Conservation (phyloP, 2,329 filamentous ascomycete species). For the Fusarium illudens region DNA sequence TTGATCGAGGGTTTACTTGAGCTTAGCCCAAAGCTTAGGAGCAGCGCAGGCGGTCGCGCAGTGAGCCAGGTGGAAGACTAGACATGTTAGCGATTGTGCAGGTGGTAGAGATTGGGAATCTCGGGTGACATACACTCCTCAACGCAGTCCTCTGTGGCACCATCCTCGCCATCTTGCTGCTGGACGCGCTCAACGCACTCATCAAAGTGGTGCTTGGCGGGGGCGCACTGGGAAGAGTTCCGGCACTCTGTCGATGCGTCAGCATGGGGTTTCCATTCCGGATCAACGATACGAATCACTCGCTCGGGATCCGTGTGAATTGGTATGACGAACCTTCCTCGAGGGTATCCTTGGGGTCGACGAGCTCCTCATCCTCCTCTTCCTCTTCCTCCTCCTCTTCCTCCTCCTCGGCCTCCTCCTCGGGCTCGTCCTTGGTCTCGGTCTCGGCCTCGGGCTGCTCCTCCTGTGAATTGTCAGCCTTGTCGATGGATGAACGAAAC, state of each 20-base stretch:
- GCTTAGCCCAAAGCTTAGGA: conserved; percentile 90
- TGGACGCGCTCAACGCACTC: conserved; percentile 94
- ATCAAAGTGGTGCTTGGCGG: conserved; percentile 96
- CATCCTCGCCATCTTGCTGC: conserved; percentile 68
- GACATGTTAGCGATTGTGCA: conserved; percentile 23
- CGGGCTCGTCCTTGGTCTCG: conserved; percentile 46
- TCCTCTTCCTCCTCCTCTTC: conserved; percentile 61
- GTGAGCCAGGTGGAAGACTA: conserved; percentile 98
- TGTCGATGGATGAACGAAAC: not conserved
- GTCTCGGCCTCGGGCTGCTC: conserved; percentile 61
- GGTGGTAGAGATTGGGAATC: not conserved
- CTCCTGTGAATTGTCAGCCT: conserved; percentile 43
- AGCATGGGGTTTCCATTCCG: conserved; percentile 24
- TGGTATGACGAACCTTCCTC: conserved; percentile 81
- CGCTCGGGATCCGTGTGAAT: conserved; percentile 11
- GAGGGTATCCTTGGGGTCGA: conserved; percentile 86
- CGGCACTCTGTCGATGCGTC: conserved; percentile 75
- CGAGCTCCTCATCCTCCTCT: conserved; percentile 81
- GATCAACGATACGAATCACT: conserved; percentile 32
- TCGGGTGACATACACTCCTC: conserved; percentile 83
- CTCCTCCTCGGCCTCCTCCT: conserved; percentile 58
- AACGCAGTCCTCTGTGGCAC: conserved; percentile 90
- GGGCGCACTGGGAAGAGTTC: conserved; percentile 83
- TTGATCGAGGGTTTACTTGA: conserved; percentile 73
- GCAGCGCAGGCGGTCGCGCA: conserved; percentile 93